These are phyloP conservation scores for Sporobolomyces pararoseus DNA, from an alignment of 768 basidiomycete species.

Conservation along the genomic window DNA sequence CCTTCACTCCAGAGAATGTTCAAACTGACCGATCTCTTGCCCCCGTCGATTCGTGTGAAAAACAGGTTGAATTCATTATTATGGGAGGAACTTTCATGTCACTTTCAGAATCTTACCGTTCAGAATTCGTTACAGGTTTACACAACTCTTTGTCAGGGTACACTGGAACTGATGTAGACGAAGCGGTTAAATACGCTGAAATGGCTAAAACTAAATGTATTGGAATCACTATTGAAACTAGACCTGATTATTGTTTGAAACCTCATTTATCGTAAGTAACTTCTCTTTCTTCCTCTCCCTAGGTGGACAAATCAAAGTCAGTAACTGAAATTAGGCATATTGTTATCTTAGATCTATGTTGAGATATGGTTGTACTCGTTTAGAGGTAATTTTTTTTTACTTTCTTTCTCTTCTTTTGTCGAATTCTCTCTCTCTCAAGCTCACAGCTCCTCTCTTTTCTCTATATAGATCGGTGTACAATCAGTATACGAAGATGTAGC, in stretches of 20 bases:
- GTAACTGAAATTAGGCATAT: not conserved
- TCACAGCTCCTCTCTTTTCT: no score
- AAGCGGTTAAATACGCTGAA: slow-evolving; percentile 94
- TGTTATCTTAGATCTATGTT: slow-evolving; percentile 79
- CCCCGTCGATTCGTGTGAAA: not conserved
- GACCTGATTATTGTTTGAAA: slow-evolving; percentile 94
- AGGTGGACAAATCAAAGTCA: not conserved
- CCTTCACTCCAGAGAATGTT: slow-evolving; percentile 24
- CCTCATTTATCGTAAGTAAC: slow-evolving; percentile 76
- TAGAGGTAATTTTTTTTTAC: slow-evolving; percentile 56
- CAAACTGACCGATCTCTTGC: not conserved
- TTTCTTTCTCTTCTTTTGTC: not conserved
- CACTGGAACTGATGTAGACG: slow-evolving; percentile 85
- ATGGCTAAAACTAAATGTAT: slow-evolving; percentile 98
- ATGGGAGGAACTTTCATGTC: slow-evolving; percentile 99
- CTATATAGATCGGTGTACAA: slow-evolving; percentile 77
- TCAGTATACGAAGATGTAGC: slow-evolving; percentile 99
- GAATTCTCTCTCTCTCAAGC: not conserved
- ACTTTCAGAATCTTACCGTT: slow-evolving; percentile 94
- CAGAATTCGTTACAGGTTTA: slow-evolving; percentile 86
- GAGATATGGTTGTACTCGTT: slow-evolving; percentile 93
- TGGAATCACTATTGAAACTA: slow-evolving; percentile 96
- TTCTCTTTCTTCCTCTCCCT: not conserved
- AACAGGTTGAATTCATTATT: slow-evolving; percentile 38
- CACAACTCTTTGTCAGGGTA: slow-evolving; percentile 96